Evolutionary conservation across 805 yeast genomes (phyloP), one percentile per base, ranked within the genome.

Genomic region (Hanseniaspora nectarophila): DNA sequence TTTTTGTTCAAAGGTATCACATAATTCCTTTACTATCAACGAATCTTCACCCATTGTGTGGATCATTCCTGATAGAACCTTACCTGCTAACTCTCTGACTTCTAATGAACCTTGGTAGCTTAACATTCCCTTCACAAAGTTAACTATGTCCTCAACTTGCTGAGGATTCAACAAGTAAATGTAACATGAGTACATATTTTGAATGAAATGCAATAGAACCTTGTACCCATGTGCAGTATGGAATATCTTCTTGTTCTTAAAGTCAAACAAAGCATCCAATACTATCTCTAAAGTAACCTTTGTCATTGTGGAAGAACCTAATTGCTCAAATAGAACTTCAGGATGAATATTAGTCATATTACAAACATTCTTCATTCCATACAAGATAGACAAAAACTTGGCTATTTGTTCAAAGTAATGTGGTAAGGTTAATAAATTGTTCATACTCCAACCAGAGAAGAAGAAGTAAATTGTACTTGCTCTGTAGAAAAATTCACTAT

Each of bases 351-450:
- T 74, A 0, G 82, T 81, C 53, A 84, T 65, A 57, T 83, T 85
- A 57, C 94, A 84, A 13, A 85, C 85, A 56, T 90, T 97, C 55
- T 85, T 80, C 70, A 84, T 74, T 43, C 73, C 74, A 48, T 80
- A 76, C 44, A 87, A 67, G 16, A 74, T 70, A 60, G 85, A 69
- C 53, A 87, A 67, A 56, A 85, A 80, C 26, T 95, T 95, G 0
- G 86, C 65, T 28, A 88, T 72, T 49, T 75, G 68, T 2, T 69
- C 64, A 35, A 82, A 65, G 51, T 76, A 73, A 3, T 78, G 78
- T 42, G 77, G 73, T 38, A 83, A 63, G 8, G 78, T 67, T 0
- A 71, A 61, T 1, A 82, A 71, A 1, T 82, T 73, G 0, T 85
- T 74, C 42, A 68, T 69, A 51, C 80, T 65, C 52, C 78, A 69